Base-by-base conservation (phyloP, 1,284 basidiomycete genomes). In the Gastroboletus turbinatus region DNA sequence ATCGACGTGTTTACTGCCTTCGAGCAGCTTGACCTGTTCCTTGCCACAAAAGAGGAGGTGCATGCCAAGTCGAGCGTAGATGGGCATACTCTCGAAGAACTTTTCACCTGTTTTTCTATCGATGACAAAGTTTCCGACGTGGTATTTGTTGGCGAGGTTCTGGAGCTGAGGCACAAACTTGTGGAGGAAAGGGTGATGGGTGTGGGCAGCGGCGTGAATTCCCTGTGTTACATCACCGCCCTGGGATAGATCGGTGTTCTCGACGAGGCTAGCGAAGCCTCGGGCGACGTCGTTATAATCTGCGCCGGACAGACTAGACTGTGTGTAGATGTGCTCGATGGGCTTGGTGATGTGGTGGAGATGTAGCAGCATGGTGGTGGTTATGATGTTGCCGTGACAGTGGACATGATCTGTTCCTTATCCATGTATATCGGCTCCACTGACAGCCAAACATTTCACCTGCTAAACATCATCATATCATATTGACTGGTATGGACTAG, bases 61-160 rank as follows among this genome's bases (percentile, higher is more conserved):
- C 84, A 92, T 92, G 5, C 90, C 91, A 5, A 80, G 63, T 5
- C 68, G 71, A 25, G 83, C 81, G 73, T 90, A 92, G 35, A 92
- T 78, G 1, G 89, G 89, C 90, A 93, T 93, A 52, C 80, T 82
- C 73, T 93, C 91, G 59, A 92, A 92, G 61, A 87, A 77, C 66
- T 80, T 78, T 68, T 85, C 77, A 3, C 81, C 81, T 0, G 83
- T 81, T 9, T 73, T 72, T 19, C 90, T 77, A 44, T 88, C 77
- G 29, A 82, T 72, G 27, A 90, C 86, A 67, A 76, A 90, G 70
- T 90, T 90, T 5, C 88, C 88, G 45, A 81, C 73, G 55, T 87
- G 84, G 57, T 81, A 80, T 25, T 75, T 71, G 5, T 67, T 66
- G 1, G 82, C 83, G 33, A 84, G 68, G 52, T 75, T 75, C 69